Percentiles rank a stretch among this genome's conserved stretches.
Conservation (phyloP, 169 alveolate species). For the Condylostoma magnum region DNA sequence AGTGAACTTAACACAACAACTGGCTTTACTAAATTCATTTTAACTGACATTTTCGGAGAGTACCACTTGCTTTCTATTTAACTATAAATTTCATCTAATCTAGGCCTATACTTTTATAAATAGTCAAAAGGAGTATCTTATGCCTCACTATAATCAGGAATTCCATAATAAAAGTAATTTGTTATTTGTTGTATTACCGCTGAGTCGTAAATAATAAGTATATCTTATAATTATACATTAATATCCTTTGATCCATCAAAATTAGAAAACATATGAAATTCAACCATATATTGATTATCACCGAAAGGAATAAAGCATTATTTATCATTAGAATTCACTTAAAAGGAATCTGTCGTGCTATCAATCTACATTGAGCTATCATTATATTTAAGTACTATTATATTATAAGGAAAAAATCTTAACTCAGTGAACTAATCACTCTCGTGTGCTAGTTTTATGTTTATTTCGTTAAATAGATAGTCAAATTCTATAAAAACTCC, state of each 20-base stretch:
- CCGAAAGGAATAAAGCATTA: no score
- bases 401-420: neutral
- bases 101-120: constrained; percentile 5
- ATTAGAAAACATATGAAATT: no score
- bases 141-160: constrained; percentile 4
- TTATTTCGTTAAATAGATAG: neutral
- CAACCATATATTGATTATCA: no score
- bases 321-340: no score
- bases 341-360: no score
- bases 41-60: constrained; percentile 1
- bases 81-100: neutral
- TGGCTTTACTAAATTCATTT: neutral
- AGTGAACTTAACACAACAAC: neutral
- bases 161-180: constrained; percentile 18
- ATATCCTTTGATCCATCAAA: constrained; percentile 15
- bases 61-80: neutral
- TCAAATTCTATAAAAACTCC: neutral
- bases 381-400: neutral
- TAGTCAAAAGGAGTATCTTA: constrained; percentile 13
- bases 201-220: neutral
- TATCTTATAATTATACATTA: neutral
- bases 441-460: neutral
- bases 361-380: neutral
- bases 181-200: constrained; percentile 3
- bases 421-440: neutral